Evolutionary conservation across 345 rosid species (phyloP).

Genomic region (Laguncularia racemosa): DNA sequence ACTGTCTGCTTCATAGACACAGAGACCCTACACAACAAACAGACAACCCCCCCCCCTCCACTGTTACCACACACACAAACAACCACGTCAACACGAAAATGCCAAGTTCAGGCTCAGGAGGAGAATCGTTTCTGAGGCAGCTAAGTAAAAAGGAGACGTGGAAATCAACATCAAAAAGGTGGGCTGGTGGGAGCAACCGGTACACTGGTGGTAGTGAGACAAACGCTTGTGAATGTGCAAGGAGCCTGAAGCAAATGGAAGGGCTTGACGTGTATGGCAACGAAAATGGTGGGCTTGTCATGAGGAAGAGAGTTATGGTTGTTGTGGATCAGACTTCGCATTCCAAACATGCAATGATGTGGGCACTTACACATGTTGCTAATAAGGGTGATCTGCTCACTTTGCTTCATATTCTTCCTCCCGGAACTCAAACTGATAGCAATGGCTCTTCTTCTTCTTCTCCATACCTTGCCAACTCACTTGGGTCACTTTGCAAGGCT

Average conservation of each 20-base stretch:
- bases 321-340: constrained; percentile 69
- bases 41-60: too few relatives aligned
- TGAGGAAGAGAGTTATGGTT: constrained; percentile 88
- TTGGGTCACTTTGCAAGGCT: constrained; percentile 89
- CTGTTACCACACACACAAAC: too few relatives aligned
- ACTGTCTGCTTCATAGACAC: too few relatives aligned
- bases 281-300: constrained; percentile 24
- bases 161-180: constrained; percentile 51
- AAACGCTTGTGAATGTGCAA: constrained; percentile 12
- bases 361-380: constrained; percentile 87
- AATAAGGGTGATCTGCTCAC: constrained; percentile 79
- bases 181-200: constrained; percentile 22
- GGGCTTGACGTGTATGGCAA: constrained; percentile 44
- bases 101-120: constrained; percentile 25
- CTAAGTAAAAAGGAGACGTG: constrained; percentile 51
- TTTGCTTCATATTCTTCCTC: constrained; percentile 58
- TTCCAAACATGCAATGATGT: constrained; percentile 94
- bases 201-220: constrained; percentile 8
- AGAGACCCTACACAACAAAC: too few relatives aligned
- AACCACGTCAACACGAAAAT: constrained; percentile 2
- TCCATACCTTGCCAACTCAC: constrained; percentile 56
- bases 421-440: neutral
- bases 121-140: constrained; percentile 40
- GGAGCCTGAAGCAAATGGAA: constrained; percentile 14
- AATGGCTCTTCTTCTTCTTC: neutral